Percentiles rank a stretch among this genome's conserved stretches.
Conservation (phyloP, 164 flowering plant species). For the Akebia trifoliata region DNA sequence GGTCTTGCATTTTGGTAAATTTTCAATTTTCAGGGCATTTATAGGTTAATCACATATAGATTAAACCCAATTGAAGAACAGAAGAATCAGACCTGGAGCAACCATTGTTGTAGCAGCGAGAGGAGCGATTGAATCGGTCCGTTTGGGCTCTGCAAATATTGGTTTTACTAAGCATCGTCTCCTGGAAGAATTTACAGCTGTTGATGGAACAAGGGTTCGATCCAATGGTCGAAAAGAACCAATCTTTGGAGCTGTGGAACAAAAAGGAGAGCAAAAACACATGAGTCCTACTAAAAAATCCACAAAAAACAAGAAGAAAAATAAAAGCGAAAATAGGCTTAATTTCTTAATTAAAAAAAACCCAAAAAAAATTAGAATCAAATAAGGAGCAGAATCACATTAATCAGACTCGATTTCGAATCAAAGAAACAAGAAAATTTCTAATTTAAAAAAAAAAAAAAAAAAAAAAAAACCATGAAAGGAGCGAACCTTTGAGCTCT, state of each 20-base stretch:
- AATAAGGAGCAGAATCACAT: not conserved
- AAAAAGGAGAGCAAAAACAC: not conserved
- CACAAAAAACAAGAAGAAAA: not conserved
- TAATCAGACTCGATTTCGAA: not conserved
- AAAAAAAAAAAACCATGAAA: not conserved
- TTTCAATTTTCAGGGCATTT: too few species aligned
- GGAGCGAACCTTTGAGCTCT: slow-evolving; percentile 32
- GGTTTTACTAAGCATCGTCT: slow-evolving; percentile 40
- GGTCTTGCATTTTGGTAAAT: too few species aligned
- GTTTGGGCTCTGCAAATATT: slow-evolving; percentile 47
- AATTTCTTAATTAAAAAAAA: not conserved
- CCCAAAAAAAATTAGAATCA: not conserved
- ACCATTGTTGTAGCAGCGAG: slow-evolving; percentile 39
- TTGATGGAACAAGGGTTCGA: slow-evolving; percentile 14
- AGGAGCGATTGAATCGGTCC: slow-evolving; percentile 50
- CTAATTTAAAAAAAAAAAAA: not conserved
- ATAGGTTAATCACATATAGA: too few species aligned
- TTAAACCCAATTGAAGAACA: too few species aligned
- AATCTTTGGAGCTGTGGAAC: slow-evolving; percentile 32
- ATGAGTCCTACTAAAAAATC: too few species aligned
- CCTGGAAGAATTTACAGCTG: slow-evolving; percentile 21
- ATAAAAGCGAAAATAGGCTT: not conserved
- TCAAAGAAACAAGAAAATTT: not conserved
- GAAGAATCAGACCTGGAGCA: slow-evolving; percentile 60
- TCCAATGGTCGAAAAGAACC: slow-evolving; percentile 36